phyloP scores from a whole-genome alignment of 148 eudicot species.

The Mesembryanthemum crystallinum region DNA sequence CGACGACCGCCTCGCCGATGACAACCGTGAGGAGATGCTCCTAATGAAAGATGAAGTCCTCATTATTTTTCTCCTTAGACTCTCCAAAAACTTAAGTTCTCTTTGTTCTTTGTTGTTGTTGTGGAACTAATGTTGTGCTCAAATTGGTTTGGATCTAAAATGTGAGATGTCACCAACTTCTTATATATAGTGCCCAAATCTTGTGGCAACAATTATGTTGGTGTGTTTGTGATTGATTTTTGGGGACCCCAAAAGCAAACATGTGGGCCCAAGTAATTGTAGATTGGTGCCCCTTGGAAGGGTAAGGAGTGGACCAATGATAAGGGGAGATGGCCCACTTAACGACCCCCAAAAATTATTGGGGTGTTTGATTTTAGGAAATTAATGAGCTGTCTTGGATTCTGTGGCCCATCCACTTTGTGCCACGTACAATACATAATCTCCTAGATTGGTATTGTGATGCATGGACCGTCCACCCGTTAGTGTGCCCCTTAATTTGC shows the following conservation, averaged over 20 bases:
- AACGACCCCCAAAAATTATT: neutral
- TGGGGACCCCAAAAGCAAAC: slow-evolving; percentile 4
- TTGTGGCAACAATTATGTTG: neutral
- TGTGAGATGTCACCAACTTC: neutral
- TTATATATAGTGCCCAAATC: neutral
- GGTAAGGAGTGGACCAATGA: slow-evolving; percentile 6
- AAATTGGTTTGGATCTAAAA: neutral
- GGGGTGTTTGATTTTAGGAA: neutral
- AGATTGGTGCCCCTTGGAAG: neutral
- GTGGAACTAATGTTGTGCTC: neutral
- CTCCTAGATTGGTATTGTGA: neutral
- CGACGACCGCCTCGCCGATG: neutral
- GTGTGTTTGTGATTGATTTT: neutral
- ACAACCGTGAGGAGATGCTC: neutral
- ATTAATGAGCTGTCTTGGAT: slow-evolving; percentile 15
- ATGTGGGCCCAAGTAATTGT: neutral
- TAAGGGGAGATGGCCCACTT: neutral
- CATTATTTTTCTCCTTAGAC: too few species aligned
- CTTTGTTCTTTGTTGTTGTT: neutral
- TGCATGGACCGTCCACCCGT: slow-evolving; percentile 3
- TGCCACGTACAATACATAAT: neutral
- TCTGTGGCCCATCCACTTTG: neutral
- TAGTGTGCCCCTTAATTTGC: neutral
- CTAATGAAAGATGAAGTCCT: slow-evolving; percentile 14
- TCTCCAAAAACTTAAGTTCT: neutral